phyloP scores from a whole-genome alignment of 1,139 yeast genomes.

The Nakaseomyces kungkrabaensis region DNA sequence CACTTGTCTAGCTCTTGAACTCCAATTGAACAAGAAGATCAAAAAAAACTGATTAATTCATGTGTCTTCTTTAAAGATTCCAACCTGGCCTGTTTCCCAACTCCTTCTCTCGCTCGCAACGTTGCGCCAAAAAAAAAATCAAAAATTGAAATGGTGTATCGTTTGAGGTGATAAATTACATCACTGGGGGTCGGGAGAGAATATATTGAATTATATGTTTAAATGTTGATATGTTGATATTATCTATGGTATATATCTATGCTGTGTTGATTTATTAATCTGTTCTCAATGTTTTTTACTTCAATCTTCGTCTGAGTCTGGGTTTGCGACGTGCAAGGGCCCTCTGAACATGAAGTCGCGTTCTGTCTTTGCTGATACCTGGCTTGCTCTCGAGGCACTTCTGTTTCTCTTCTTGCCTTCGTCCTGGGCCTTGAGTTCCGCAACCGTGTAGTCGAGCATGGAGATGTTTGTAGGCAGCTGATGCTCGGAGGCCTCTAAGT shows the following conservation, averaged over 20 bases:
- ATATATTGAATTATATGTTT: not conserved
- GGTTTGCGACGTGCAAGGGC: constrained; percentile 19
- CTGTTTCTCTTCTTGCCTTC: not conserved
- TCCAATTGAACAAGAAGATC: no score
- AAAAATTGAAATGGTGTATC: not conserved
- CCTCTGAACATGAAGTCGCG: constrained; percentile 8
- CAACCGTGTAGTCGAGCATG: constrained; percentile 11
- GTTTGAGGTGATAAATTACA: no score
- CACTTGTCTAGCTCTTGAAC: no score
- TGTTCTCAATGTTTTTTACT: no score
- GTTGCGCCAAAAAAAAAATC: not conserved
- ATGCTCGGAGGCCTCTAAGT: constrained; percentile 18
- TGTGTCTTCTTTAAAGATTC: no score
- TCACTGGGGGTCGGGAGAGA: no score
- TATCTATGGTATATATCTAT: not conserved
- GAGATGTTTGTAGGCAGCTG: constrained; percentile 15
- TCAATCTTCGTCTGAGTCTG: constrained; percentile 14
- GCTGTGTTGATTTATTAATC: not conserved
- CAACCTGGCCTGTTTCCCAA: not conserved
- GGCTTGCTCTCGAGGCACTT: constrained; percentile 10
- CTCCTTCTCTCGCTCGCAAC: no score
- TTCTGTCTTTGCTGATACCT: constrained; percentile 9
- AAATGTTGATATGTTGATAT: not conserved
- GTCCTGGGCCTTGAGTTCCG: constrained; percentile 5
- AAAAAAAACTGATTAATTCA: no score